Evolutionary conservation across 306 rosid species (phyloP), one percentile per base, ranked within the genome.

Genomic region (Pyrus bretschneideri): DNA sequence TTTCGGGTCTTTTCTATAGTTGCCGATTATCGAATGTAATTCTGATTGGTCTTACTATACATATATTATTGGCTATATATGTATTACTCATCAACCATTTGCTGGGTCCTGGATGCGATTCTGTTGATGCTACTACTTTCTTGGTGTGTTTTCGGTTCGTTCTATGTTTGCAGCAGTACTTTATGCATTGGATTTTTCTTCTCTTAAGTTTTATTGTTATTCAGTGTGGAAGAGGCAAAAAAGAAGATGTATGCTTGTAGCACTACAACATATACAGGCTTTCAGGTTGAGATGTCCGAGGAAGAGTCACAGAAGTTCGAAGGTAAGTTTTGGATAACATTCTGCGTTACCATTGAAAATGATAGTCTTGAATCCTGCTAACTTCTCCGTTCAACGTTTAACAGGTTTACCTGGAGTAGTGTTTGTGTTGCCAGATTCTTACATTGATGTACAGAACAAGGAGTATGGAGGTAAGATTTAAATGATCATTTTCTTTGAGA

Each of bases 171-270:
- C 14, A 8, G 69, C 69, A 31, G 44, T 64, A 44, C 33, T 31
- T 4, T 64, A 19, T 8, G 38, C 44, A 64, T 17, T 64, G 23
- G 21, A 19, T 10, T 42, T 68, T 10, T 54, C 8, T 42, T 68
- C 6, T 54, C 11, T 46, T 30, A 27, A n/a, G 27, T 38, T 45
- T 35, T 11, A 46, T 78, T 78, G 46, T 72, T 44, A 55, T 72
- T 76, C 86, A 93, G 98, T 62, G 25, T 92, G 83, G 98, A 92
- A 76, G 97, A 90, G 83, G 98, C 97, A 4, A 95, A 92, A 83
- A 70, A 83, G 77, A 95, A 83, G 74, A 92, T 95, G 0, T 95
- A 95, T 83, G 97, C 98, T 9, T 92, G 97, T 70, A 95, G 97
- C 77, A 95, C 98, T 15, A 92, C 96, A 29, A 86, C 85, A 5